Percentiles rank a stretch among this genome's conserved stretches.
Conservation (phyloP, 2,329 filamentous ascomycete genomes). For the Hypoxylon sp. region DNA sequence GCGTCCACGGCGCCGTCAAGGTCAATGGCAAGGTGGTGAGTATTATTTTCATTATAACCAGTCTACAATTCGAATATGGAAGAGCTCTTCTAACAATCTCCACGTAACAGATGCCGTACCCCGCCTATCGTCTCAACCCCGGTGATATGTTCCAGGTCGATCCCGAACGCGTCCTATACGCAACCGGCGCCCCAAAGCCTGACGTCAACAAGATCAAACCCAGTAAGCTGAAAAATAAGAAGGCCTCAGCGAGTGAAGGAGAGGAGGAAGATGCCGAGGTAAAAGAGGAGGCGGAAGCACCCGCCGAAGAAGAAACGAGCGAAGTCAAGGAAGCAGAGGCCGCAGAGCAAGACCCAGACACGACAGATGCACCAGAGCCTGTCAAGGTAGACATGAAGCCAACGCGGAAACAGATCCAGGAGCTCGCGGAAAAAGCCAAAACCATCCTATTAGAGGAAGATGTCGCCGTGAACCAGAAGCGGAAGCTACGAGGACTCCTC, state of each 20-base stretch:
- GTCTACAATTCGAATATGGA: not conserved
- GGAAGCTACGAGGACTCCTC: slow-evolving; percentile 80
- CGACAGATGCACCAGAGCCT: slow-evolving; percentile 53
- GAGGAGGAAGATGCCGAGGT: slow-evolving; percentile 31
- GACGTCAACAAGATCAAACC: slow-evolving; percentile 48
- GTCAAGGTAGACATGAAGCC: slow-evolving; percentile 51
- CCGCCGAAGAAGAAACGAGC: slow-evolving; percentile 50
- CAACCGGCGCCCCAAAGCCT: slow-evolving; percentile 81
- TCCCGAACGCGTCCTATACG: slow-evolving; percentile 87
- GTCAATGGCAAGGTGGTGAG: slow-evolving; percentile 95
- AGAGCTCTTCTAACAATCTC: slow-evolving; percentile 15
- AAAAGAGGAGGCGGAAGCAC: slow-evolving; percentile 45
- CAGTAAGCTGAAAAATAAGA: slow-evolving; percentile 45
- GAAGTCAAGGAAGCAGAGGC: slow-evolving; percentile 44
- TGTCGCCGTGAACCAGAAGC: slow-evolving; percentile 80
- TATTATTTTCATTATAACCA: slow-evolving; percentile 6
- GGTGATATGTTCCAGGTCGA: slow-evolving; percentile 99
- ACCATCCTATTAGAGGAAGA: slow-evolving; percentile 67
- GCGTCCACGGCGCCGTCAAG: slow-evolving; percentile 91
- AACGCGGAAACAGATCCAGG: slow-evolving; percentile 61
- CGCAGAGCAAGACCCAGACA: slow-evolving; percentile 58
- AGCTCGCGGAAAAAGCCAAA: slow-evolving; percentile 71
- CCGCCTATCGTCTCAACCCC: slow-evolving; percentile 94
- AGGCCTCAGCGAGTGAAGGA: slow-evolving; percentile 41
- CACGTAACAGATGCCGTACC: slow-evolving; percentile 82